Conservation (phyloP, 192 early-diverging fungal species). For the Backusella morwellensis region DNA sequence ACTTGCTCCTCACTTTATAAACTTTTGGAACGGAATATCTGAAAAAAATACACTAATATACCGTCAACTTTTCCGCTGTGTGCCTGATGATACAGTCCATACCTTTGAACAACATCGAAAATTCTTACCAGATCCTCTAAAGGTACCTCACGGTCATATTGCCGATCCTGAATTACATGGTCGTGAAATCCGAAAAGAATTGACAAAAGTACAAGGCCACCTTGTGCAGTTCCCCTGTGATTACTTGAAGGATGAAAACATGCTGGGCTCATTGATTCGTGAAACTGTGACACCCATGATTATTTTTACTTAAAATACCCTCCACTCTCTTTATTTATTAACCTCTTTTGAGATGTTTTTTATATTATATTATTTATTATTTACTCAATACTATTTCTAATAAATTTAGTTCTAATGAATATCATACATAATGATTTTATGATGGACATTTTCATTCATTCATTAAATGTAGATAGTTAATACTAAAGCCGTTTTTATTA, state of each 20-base stretch:
- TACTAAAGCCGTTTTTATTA: too few relatives aligned
- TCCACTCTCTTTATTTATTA: neutral
- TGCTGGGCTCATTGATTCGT: constrained; percentile 37
- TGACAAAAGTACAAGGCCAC: constrained; percentile 44
- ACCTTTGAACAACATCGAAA: constrained; percentile 51
- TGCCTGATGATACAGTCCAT: constrained; percentile 73
- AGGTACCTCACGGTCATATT: constrained; percentile 44
- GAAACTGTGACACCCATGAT: constrained; percentile 49
- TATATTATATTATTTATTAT: neutral
- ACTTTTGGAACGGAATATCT: constrained; percentile 59
- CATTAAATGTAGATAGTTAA: too few relatives aligned
- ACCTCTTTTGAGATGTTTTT: neutral
- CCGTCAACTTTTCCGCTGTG: constrained; percentile 74
- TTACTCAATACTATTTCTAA: neutral
- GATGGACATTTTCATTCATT: too few relatives aligned
- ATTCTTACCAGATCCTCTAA: constrained; percentile 45
- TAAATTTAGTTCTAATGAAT: neutral
- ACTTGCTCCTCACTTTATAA: constrained; percentile 51
- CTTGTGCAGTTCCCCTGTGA: constrained; percentile 49
- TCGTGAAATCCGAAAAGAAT: constrained; percentile 27
- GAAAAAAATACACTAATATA: constrained; percentile 61
- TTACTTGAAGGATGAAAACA: constrained; percentile 48
- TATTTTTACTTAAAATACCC: constrained; percentile 46
- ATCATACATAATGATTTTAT: too few relatives aligned
- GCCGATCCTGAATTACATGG: constrained; percentile 33